Evolutionary conservation across 257 asterid genomes (phyloP), one percentile per base, ranked within the genome.

Genomic region (Penstemon eatonii): DNA sequence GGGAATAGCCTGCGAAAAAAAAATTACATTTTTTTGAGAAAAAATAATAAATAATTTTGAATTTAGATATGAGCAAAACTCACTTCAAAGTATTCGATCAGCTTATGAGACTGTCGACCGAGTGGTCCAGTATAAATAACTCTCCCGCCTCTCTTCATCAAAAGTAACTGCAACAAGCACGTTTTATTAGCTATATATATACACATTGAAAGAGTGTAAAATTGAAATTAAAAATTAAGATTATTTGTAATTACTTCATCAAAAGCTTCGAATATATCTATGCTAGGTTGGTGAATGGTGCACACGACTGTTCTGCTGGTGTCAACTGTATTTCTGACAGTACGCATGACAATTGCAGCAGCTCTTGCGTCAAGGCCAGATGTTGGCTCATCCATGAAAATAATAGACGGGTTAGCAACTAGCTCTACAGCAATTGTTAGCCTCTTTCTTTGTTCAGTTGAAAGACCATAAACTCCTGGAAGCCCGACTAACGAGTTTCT

Each of bases 341-440:
- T 42, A 38, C 89, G 83, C 89, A 83, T 86, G 36, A 86, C 89
- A 58, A 81, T 81, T 13, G 92, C 92, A 45, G 87, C 92, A 54
- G 92, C 88, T 67, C 92, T 79, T 44, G 87, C 89, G 38, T 86
- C 92, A 57, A 83, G 92, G 2, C 85, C 85, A 18, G 89, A 79
- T 63, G 92, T 83, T 6, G 89, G 92, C 67, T 86, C 90, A 33
- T 85, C 90, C 90, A 85, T 84, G 73, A 84, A 84, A 38, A 84
- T 84, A 56, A 84, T 75, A 12, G 91, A 81, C 4, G 92, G 91
- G 56, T 86, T 86, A 7, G 89, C 87, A 47, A 86, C 89, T 65
- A 86, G 62, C 63, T 86, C 92, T 4, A 86, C 86, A 5, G 87
- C 87, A 25, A 86, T 79, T 2, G 92, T 86, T 13, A 83, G 74